Base-by-base conservation (phyloP, 2,329 filamentous ascomycete species). In the Paraphaeosphaeria minitans region DNA sequence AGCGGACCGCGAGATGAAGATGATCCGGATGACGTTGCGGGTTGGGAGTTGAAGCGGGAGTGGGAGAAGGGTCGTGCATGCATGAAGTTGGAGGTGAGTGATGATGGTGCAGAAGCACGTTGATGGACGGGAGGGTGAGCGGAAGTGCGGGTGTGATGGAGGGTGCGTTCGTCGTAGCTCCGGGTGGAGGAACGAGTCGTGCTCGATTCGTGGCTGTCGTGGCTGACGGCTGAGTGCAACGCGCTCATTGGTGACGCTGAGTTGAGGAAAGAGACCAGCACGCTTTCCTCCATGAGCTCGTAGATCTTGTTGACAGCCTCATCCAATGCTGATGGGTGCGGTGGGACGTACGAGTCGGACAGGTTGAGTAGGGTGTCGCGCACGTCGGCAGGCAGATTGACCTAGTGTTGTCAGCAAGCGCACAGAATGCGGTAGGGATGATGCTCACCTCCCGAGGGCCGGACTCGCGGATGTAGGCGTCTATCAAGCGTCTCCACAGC, bases 271-370 rank as follows among this genome's bases (percentile, higher is more conserved):
- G 94, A 93, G 0, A 97, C 88, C 53, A 98, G 83, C 0, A 98
- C 91, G 3, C 93, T 97, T 75, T 98, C 95, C 69, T 97, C 96
- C 93, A 99, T 98, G 56, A 99, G 82, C 67, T 98, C 95, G 75
- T 94, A 93, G 42, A 97, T 91, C 61, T 97, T 96, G 61, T 86
- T 85, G 24, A 96, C 90, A 21, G 95, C 93, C 52, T 91, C 85
- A 60, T 96, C 90, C 16, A 99, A 82, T 55, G 88, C 86, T 42
- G 89, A 86, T 1, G 95, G 93, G 58, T 87, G 80, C 5, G 89
- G 89, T 7, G 94, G 92, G 0, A 87, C 82, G 6, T 82, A 80
- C 0, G 80, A 77, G 14, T 84, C 78, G 8, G 87, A 84, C 42
- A 90, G 82, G 43, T 82, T 82, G 35, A 98, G 82, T 22, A 99